phyloP scores from a whole-genome alignment of 1,284 basidiomycete species.

The Ustilago hordei region DNA sequence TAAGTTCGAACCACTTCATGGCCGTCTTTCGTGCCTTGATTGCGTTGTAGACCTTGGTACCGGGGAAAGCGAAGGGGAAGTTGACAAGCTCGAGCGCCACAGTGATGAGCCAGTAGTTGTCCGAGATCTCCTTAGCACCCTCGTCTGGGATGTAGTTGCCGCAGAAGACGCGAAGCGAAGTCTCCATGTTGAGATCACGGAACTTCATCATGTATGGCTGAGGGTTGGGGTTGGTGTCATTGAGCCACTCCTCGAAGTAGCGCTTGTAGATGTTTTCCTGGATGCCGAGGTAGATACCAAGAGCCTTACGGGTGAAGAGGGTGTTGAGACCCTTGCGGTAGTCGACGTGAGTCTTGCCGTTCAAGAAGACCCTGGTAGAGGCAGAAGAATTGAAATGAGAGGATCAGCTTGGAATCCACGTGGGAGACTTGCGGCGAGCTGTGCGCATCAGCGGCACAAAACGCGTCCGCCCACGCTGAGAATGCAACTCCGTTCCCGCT shows the following conservation, averaged over 20 bases:
- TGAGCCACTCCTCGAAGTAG: slow-evolving; percentile 75
- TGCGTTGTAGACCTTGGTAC: slow-evolving; percentile 95
- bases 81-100: slow-evolving; percentile 96
- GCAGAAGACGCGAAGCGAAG: slow-evolving; percentile 94
- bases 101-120: slow-evolving; percentile 97
- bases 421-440: no score
- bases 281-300: slow-evolving; percentile 85
- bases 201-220: slow-evolving; percentile 84
- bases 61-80: slow-evolving; percentile 83
- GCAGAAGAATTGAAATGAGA: background rate
- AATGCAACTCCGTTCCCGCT: no score
- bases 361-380: slow-evolving; percentile 88
- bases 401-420: background rate
- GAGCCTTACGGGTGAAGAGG: slow-evolving; percentile 82
- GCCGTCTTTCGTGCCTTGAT: slow-evolving; percentile 91
- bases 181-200: slow-evolving; percentile 96
- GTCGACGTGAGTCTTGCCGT: slow-evolving; percentile 91
- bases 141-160: slow-evolving; percentile 87
- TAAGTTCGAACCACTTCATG: slow-evolving; percentile 84
- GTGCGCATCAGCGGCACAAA: no score
- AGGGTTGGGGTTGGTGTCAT: slow-evolving; percentile 59
- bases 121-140: slow-evolving; percentile 83
- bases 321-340: slow-evolving; percentile 91
- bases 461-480: no score
- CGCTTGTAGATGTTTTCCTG: slow-evolving; percentile 87